Evolutionary conservation across 768 basidiomycete species (phyloP).

Genomic region (Leccinum imitatum): DNA sequence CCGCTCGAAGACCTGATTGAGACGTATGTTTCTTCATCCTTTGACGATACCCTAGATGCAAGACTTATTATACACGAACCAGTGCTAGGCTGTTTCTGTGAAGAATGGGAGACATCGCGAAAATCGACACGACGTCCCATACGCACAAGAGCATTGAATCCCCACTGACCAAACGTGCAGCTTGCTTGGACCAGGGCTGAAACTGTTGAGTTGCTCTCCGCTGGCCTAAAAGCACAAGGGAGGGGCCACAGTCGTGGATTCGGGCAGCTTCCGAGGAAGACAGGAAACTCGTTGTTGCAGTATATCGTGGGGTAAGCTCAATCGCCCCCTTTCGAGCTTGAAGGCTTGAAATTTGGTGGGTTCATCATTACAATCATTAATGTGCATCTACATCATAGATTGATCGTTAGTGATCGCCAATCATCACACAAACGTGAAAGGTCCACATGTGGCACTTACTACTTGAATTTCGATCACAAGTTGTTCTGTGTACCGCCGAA

Average conservation of each 20-base stretch:
- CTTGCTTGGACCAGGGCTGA: background rate
- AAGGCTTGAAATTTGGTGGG: background rate
- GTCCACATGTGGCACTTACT: background rate
- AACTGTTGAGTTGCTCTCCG: background rate
- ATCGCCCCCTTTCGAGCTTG: background rate
- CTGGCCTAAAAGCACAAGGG: background rate
- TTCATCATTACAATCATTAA: background rate
- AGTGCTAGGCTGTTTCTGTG: background rate
- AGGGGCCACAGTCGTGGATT: background rate
- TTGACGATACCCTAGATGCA: background rate
- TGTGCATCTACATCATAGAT: background rate
- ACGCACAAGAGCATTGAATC: background rate
- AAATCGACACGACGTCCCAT: background rate
- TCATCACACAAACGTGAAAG: background rate
- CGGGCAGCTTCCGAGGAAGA: background rate
- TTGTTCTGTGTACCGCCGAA: background rate
- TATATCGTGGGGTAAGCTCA: no score
- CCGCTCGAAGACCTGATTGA: background rate
- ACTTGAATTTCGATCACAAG: background rate
- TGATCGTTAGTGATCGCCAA: conserved; percentile 1
- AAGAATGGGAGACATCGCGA: background rate
- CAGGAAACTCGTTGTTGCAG: background rate
- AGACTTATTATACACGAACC: background rate
- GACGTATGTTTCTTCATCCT: background rate
- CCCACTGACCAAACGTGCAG: background rate